Conservation (phyloP, 2,329 filamentous ascomycete genomes). For the Blastomyces percursus region DNA sequence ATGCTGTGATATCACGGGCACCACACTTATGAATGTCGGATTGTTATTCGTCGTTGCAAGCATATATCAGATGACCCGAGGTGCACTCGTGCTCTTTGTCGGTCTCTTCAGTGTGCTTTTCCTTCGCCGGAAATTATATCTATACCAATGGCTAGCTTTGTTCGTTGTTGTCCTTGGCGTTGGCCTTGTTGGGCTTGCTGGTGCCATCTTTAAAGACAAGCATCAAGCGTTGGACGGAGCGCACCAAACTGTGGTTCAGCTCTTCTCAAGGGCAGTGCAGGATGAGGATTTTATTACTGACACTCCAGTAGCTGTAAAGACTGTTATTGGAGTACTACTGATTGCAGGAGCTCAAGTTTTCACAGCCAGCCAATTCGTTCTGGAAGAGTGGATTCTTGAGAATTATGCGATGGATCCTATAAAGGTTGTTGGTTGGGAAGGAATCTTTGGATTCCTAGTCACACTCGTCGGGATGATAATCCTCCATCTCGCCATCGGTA, state of each 20-base stretch:
- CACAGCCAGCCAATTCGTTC: conserved; percentile 88
- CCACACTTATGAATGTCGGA: conserved; percentile 94
- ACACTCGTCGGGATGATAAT: conserved; percentile 71
- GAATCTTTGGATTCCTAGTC: conserved; percentile 73
- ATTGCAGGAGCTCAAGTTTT: conserved; percentile 95
- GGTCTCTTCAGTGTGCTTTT: conserved; percentile 92
- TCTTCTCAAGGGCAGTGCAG: conserved; percentile 33
- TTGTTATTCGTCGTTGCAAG: conserved; percentile 87
- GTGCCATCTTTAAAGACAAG: conserved; percentile 63
- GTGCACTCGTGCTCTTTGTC: conserved; percentile 88
- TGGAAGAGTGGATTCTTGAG: conserved; percentile 87
- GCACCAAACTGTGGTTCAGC: conserved; percentile 16
- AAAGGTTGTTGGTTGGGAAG: conserved; percentile 91
- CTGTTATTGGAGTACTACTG: conserved; percentile 71
- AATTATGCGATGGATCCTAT: conserved; percentile 72
- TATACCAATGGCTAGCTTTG: conserved; percentile 90
- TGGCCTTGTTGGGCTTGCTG: conserved; percentile 77
- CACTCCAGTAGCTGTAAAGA: conserved; percentile 51
- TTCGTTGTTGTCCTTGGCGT: conserved; percentile 81
- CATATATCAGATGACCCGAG: conserved; percentile 98
- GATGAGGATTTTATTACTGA: conserved; percentile 34
- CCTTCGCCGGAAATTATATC: conserved; percentile 61
- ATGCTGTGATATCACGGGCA: conserved; percentile 87
- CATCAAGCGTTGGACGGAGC: conserved; percentile 25
- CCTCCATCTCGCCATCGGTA: conserved; percentile 65